These are phyloP conservation scores for Grosmannia huntii DNA, from an alignment of 2,329 filamentous ascomycete species.

Conservation along the genomic window DNA sequence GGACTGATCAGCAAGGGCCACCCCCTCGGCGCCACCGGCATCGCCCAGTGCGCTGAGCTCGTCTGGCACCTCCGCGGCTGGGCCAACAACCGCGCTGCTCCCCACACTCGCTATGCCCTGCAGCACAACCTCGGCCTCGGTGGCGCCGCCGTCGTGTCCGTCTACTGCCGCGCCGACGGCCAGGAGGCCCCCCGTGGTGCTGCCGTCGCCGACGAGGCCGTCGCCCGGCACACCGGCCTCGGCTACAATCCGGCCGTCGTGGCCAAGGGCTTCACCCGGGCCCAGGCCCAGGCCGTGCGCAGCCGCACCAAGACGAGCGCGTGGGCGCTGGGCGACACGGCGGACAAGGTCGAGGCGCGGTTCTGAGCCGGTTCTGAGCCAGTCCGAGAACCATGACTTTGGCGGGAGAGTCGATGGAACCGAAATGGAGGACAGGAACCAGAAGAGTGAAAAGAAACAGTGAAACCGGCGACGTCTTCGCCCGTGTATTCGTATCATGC, in stretches of 20 bases:
- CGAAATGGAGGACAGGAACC: neutral
- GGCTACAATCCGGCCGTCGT: conserved; percentile 89
- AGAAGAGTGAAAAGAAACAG: neutral
- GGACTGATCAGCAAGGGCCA: conserved; percentile 95
- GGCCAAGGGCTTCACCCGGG: conserved; percentile 75
- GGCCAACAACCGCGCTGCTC: conserved; percentile 76
- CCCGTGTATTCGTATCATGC: too few species aligned
- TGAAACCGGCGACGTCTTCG: neutral
- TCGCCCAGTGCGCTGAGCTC: conserved; percentile 89
- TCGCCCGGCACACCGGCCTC: conserved; percentile 54
- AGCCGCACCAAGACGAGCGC: conserved; percentile 52
- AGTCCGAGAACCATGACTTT: too few species aligned
- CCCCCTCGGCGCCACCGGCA: conserved; percentile 83
- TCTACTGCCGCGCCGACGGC: conserved; percentile 78
- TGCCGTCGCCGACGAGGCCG: conserved; percentile 45
- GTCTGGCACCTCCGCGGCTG: conserved; percentile 93
- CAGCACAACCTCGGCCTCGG: conserved; percentile 92
- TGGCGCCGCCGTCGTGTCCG: conserved; percentile 78
- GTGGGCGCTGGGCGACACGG: conserved; percentile 68
- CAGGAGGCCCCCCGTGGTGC: conserved; percentile 32
- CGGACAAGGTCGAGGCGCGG: conserved; percentile 52
- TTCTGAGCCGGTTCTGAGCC: too few species aligned
- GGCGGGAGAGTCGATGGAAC: neutral
- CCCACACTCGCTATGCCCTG: conserved; percentile 57
- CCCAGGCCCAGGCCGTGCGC: conserved; percentile 58